These are phyloP conservation scores for Staphylotrichum longicolle DNA, from an alignment of 495 filamentous ascomycete species.

Conservation along the genomic window DNA sequence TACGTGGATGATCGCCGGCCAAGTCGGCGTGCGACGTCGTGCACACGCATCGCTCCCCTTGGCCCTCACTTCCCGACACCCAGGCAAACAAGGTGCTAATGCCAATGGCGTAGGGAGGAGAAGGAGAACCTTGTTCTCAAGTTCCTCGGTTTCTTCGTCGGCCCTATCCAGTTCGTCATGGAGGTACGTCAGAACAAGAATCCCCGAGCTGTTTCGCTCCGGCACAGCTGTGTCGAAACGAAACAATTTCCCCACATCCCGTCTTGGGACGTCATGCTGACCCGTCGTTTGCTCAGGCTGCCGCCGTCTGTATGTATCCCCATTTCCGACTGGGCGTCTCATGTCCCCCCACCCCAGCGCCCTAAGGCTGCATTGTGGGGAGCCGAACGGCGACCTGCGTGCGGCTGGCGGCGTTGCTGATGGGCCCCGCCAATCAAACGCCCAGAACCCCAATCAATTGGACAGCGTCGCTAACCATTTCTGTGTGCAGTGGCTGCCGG, in stretches of 20 bases:
- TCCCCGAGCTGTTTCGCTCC: conserved; percentile 16
- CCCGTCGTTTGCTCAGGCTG: conserved; percentile 27
- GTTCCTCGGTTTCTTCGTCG: conserved; percentile 81
- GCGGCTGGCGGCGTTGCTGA: not conserved
- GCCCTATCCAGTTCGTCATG: conserved; percentile 94
- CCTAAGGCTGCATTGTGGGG: conserved; percentile 7
- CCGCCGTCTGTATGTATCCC: conserved; percentile 36
- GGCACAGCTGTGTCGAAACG: conserved; percentile 29
- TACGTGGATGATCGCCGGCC: not conserved
- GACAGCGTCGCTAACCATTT: conserved; percentile 12
- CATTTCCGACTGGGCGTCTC: not conserved
- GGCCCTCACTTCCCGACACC: not conserved
- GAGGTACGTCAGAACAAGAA: conserved; percentile 55
- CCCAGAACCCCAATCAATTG: conserved; percentile 7
- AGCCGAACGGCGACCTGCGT: not conserved
- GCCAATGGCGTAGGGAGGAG: conserved; percentile 51
- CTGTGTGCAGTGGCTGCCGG: conserved; percentile 55
- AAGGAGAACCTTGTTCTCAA: conserved; percentile 81
- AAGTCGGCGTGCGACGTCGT: not conserved
- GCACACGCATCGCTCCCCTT: not conserved
- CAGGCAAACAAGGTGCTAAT: not conserved
- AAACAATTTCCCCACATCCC: conserved; percentile 29
- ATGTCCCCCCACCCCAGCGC: not conserved
- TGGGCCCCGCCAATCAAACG: conserved; percentile 6
- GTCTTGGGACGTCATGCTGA: conserved; percentile 26